phyloP scores from a whole-genome alignment of 306 rosid genomes.

The Luffa acutangula region DNA sequence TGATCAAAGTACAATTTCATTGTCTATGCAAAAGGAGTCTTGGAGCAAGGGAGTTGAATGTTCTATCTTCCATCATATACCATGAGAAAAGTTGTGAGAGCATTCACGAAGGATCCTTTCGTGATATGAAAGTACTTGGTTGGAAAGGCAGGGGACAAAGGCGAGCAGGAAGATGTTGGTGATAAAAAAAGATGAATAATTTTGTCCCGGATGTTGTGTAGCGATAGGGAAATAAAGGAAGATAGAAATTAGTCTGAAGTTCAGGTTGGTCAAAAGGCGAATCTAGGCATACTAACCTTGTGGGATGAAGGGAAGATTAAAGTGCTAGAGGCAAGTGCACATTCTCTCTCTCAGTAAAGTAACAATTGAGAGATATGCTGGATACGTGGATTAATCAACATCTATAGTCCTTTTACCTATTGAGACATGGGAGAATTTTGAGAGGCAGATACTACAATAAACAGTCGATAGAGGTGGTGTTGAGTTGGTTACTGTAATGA shows the following conservation, averaged over 20 bases:
- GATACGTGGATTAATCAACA: neutral
- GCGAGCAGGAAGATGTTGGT: neutral
- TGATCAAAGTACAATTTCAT: neutral
- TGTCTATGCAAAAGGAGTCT: neutral
- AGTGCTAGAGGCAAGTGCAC: neutral
- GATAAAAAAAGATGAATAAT: neutral
- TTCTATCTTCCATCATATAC: neutral
- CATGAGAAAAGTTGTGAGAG: neutral
- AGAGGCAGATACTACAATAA: neutral
- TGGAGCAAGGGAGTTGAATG: neutral
- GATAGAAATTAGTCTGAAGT: neutral
- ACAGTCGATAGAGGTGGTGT: neutral
- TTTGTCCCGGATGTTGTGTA: neutral
- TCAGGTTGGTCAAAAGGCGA: neutral
- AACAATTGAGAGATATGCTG: neutral
- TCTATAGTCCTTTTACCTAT: neutral
- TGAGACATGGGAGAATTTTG: neutral
- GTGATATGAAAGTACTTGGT: neutral
- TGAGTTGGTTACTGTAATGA: neutral
- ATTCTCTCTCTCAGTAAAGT: neutral
- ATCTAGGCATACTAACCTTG: neutral
- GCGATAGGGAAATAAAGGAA: neutral
- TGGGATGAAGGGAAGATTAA: neutral
- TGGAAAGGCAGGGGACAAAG: neutral
- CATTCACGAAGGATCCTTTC: neutral